phyloP scores from a whole-genome alignment of 768 basidiomycete species.

The Steccherinum ochraceum region DNA sequence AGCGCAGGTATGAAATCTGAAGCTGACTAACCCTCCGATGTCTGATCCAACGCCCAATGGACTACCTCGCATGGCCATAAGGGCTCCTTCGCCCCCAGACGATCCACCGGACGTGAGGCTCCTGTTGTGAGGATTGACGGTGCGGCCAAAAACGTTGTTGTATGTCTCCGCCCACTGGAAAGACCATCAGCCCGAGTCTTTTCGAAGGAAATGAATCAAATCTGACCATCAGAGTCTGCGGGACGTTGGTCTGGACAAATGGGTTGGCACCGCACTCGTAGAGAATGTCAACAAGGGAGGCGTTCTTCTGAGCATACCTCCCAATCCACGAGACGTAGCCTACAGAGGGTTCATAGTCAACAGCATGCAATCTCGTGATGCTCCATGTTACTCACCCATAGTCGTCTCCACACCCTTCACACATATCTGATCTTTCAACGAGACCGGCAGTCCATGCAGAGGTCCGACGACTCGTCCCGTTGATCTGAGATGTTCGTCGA shows the following conservation, averaged over 20 bases:
- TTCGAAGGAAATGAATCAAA: constrained; percentile 1
- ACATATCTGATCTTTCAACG: constrained; percentile 68
- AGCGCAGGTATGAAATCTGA: not conserved
- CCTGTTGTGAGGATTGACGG: constrained; percentile 54
- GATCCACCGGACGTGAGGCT: constrained; percentile 56
- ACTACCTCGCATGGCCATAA: constrained; percentile 53
- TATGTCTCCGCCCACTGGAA: constrained; percentile 53
- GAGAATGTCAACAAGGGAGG: constrained; percentile 60
- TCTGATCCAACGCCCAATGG: constrained; percentile 61
- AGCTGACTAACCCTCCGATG: constrained; percentile 60
- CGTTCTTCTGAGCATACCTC: constrained; percentile 47
- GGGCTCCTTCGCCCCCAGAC: constrained; percentile 61
- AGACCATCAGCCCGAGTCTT: too few relatives aligned
- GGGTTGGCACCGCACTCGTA: constrained; percentile 61
- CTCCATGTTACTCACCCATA: too few relatives aligned
- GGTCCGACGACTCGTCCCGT: constrained; percentile 67
- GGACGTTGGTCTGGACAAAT: constrained; percentile 70
- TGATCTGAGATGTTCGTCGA: constrained; percentile 54
- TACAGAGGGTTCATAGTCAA: not conserved
- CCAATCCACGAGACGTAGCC: constrained; percentile 76
- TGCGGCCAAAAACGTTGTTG: constrained; percentile 59
- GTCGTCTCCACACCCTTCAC: constrained; percentile 66
- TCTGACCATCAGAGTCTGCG: constrained; percentile 67
- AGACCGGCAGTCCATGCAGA: constrained; percentile 69
- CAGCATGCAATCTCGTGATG: not conserved